Percentiles rank a stretch among this genome's conserved stretches.
Evolutionary conservation across 768 basidiomycete genomes (phyloP).

Genomic region (Pholiota microspora): DNA sequence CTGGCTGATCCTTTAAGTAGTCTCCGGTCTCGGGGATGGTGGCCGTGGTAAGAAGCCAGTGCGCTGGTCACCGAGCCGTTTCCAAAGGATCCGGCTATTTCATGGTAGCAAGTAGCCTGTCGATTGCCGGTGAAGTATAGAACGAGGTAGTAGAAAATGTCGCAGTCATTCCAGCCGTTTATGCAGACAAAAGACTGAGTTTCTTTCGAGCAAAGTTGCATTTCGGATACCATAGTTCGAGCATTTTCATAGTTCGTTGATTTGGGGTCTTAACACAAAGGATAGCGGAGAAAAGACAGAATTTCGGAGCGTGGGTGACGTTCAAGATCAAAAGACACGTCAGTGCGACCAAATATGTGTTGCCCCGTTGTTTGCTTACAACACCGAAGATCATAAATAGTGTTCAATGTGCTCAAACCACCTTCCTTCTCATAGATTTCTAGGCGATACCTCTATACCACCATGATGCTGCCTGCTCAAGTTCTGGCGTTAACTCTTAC

Average conservation of each 20-base stretch:
- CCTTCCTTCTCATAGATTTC: slow-evolving; percentile 1
- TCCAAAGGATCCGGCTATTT: slow-evolving; percentile 3
- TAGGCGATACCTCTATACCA: neutral
- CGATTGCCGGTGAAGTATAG: neutral
- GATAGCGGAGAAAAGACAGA: slow-evolving; percentile 11
- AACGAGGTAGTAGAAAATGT: neutral
- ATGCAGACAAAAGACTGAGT: neutral
- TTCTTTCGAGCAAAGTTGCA: neutral
- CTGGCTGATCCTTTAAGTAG: neutral
- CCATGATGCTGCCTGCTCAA: slow-evolving; percentile 34
- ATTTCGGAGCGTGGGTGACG: slow-evolving; percentile 15
- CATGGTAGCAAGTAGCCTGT: slow-evolving; percentile 3
- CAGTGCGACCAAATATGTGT: slow-evolving; percentile 12
- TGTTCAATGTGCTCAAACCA: neutral
- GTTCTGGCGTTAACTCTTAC: slow-evolving; percentile 37
- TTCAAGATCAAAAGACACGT: slow-evolving; percentile 17
- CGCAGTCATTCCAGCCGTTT: neutral
- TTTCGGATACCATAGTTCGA: neutral
- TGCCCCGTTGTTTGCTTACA: slow-evolving; percentile 9
- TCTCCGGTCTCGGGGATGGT: slow-evolving; percentile 3
- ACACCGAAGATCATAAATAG: slow-evolving; percentile 16
- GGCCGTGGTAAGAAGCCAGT: slow-evolving; percentile 18
- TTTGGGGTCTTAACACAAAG: neutral
- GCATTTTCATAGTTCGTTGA: neutral
- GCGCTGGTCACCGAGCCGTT: slow-evolving; percentile 7